Evolutionary conservation across 768 basidiomycete species (phyloP), one percentile per base, ranked within the genome.

Genomic region (Amanita fuliginea): DNA sequence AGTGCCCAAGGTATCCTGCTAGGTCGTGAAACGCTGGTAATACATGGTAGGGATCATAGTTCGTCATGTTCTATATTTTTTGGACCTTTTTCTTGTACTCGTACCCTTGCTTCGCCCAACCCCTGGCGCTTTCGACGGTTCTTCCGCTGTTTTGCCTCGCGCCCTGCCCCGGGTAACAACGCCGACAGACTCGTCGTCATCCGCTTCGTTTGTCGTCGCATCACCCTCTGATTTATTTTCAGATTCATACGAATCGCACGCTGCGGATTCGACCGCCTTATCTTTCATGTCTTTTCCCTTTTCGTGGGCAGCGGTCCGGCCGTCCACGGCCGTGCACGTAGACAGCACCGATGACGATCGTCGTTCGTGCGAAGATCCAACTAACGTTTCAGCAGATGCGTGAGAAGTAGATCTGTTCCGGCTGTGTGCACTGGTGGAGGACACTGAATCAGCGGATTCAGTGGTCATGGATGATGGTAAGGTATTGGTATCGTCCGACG

Each of bases 321-420:
- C 54, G 13, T 62, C 68, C 11, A 73, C 66, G 8, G 57, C 62
- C 2, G 73, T 74, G 35, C 59, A 59, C 30, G 64, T 61, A 7
- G 71, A 71, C 21, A 59, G 50, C n/a, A 72, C 65, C 18, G 72
- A 74, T 28, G 59, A 52, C 24, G 67, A 71, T 42, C 70, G 68
- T 40, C 63, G 56, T 33, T 46, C 51, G 10, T 55, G 56, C 18
- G 49, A 53, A 10, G 61, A 57, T 10, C 60, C 63, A 19, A 68
- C 56, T 3, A 67, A 49, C 6, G 61, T 72, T 51, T 65, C 62
- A 26, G 62, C 59, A n/a, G 69, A 70, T 9, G 64, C 62, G 43
- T 68, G 63, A 11, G 70, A 71, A 16, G 59, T 65, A 10, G 69
- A 71, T 35, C 71, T 59, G 47, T 64, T 66, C 46, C 68, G 62